phyloP scores from a whole-genome alignment of 345 rosid genomes.

The Euclidium syriacum region DNA sequence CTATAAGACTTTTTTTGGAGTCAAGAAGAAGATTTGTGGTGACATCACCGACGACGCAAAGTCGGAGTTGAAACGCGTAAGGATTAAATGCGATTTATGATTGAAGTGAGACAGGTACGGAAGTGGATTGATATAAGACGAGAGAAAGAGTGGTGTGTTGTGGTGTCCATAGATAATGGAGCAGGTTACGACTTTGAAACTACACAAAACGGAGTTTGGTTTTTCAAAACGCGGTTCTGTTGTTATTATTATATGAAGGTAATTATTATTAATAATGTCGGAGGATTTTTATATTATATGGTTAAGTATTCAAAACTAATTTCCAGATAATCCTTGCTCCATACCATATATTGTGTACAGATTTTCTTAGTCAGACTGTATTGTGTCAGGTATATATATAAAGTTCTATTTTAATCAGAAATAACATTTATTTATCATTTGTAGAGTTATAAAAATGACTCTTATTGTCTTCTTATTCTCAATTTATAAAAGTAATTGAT shows the following conservation, averaged over 20 bases:
- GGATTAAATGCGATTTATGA: slow-evolving; percentile 39
- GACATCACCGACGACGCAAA: slow-evolving; percentile 24
- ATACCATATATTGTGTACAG: neutral
- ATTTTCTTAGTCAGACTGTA: neutral
- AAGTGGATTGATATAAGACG: slow-evolving; percentile 21
- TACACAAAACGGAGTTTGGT: slow-evolving; percentile 1
- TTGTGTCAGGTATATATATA: too few species aligned
- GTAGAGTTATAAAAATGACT: neutral
- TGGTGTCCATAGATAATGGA: slow-evolving; percentile 25
- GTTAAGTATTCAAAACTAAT: neutral
- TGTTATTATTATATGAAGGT: neutral
- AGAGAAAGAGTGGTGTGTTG: slow-evolving; percentile 7
- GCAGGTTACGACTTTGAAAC: slow-evolving; percentile 29
- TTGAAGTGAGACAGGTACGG: slow-evolving; percentile 36
- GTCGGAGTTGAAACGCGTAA: slow-evolving; percentile 45
- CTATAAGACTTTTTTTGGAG: neutral
- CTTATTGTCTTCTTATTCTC: too few species aligned
- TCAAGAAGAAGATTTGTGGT: slow-evolving; percentile 3
- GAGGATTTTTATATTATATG: neutral
- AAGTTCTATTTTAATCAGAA: too few species aligned
- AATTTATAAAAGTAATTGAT: too few species aligned
- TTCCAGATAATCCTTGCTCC: neutral
- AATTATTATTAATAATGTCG: neutral
- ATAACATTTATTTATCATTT: too few species aligned
- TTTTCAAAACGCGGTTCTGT: slow-evolving; percentile 13